A percentile compares a stretch with the other conserved stretches of the same genome.
Evolutionary conservation across 805 yeast species (phyloP).

Genomic region (Sungouiozyma ichnusensis): DNA sequence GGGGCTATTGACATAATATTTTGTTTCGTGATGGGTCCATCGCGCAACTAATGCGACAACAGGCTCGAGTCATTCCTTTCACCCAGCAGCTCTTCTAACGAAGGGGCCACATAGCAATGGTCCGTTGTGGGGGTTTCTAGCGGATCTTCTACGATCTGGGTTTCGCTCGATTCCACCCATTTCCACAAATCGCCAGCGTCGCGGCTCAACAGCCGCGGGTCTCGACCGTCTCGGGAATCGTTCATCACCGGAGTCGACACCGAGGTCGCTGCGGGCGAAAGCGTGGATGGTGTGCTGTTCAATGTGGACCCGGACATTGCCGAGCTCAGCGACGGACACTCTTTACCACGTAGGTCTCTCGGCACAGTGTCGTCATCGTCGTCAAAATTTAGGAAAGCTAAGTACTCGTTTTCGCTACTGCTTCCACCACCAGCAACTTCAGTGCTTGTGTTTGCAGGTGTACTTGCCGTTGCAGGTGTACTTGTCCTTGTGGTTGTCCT

Average conservation of each 20-base stretch:
- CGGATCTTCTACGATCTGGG: too few relatives aligned
- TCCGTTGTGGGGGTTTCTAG: too few relatives aligned
- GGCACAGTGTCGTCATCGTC: slow-evolving; percentile 1
- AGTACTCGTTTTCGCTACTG: slow-evolving; percentile 1
- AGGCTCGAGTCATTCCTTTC: slow-evolving; percentile 17
- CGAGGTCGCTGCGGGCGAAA: not conserved
- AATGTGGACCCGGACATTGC: not conserved
- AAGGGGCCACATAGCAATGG: slow-evolving; percentile 20
- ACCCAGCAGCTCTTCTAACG: slow-evolving; percentile 27
- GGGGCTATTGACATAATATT: too few relatives aligned
- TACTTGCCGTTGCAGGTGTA: too few relatives aligned
- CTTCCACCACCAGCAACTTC: too few relatives aligned
- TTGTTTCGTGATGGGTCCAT: too few relatives aligned
- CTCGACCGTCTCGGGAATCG: not conserved
- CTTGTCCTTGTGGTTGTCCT: too few relatives aligned
- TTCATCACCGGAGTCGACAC: not conserved
- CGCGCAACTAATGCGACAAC: not conserved
- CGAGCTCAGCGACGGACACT: not conserved
- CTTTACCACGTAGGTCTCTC: not conserved
- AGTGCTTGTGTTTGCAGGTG: too few relatives aligned
- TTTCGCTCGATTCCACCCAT: not conserved
- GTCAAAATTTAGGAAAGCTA: slow-evolving; percentile 7
- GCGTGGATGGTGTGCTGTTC: not conserved
- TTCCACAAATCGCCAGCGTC: not conserved
- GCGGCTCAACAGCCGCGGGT: not conserved